Base-by-base conservation (phyloP, 2,329 filamentous ascomycete genomes). In the Kalmusia sp. region DNA sequence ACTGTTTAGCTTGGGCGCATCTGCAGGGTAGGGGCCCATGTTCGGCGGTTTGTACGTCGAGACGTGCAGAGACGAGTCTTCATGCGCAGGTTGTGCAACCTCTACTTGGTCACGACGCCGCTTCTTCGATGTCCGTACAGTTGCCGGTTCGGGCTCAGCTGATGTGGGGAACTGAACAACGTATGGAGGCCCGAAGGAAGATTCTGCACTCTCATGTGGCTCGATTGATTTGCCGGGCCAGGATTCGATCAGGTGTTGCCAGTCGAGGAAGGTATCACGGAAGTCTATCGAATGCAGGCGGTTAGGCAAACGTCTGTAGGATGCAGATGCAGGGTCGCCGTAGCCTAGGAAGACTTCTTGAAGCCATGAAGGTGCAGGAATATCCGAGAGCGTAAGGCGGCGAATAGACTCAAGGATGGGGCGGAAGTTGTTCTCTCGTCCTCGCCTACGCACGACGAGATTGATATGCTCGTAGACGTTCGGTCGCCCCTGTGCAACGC, bases 321-420 rank as follows among this genome's bases (percentile, higher is more conserved):
- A 90, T 28, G 95, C 95, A 53, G 90, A 88, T 25, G 91, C 85
- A 52, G 95, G 93, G 73, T 99, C 93, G 40, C 95, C 95, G 72
- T 96, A 98, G 3, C 95, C 95, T n/a, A 99, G 80, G 73, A 98
- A 99, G 8, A 98, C 93, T 62, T 98, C 95, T 67, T 96, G 92
- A 37, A 99, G 81, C 95, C 95, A 99, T 2, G 88, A 85, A 12
- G 95, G 92, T 49, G 98, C 82, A 6, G 91, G 90, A 17, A 93
- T 87, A 63, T 96, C 91, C 0, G 92, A 92, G 28, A 96, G 80
- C 2, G 92, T 89, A 25, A 99, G 83, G 59, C 86, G 90, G 68
- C 89, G 91, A 69, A 99, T 96, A 1, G 93, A 96, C 65, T 97
- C 91, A 30, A 99, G 81, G 8, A 99, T 88, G 8, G 93, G 87